Evolutionary conservation across 768 basidiomycete genomes (phyloP), one percentile per base, ranked within the genome.

Genomic region (Kwoniella sp.): DNA sequence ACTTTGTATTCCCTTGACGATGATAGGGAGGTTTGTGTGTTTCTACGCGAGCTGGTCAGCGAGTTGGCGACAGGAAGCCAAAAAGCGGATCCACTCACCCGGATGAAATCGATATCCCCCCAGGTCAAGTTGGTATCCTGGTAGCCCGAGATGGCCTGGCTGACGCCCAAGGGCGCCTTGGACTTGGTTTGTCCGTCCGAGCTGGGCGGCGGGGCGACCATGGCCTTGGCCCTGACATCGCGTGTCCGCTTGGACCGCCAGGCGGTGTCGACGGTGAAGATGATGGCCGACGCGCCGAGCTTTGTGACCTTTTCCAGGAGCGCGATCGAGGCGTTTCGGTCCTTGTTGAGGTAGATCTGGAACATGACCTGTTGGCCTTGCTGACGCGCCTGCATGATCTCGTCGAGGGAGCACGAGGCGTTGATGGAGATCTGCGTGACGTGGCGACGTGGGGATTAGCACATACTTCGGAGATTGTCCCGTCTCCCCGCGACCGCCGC

Each of bases 191-290:
- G 42, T 7, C 28, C 50, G 17, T 54, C 53, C 27, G 46, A 42
- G 20, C 49, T 46, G 3, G 52, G 45, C 8, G 52, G 52, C n/a
- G 52, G 52, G 12, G 47, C 52, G 0, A 52, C 58, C 14, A 50
- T 57, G 3, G 49, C 50, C 47, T 73, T 73, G 10, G 68, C 62
- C 31, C 72, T 44, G 0, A 64, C 57, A 42, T 73, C 72, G 32
- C 60, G 44, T 2, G 70, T 71, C 39, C 89, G 80, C 61, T 89
- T 90, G 8, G 87, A 85, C 2, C 84, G 78, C 33, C 86, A 82
- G n/a, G 88, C 78, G 0, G 88, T 87, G 73, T 96, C 91, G 2
- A 93, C 90, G 2, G 91, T 95, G 48, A 96, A 78, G 71, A 89
- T 89, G 53, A 96, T 87, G 0, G 87, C 89, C 41, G 85, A 88